Conservation (phyloP, 352 stramenopile species). For the Globisporangium nodosum region DNA sequence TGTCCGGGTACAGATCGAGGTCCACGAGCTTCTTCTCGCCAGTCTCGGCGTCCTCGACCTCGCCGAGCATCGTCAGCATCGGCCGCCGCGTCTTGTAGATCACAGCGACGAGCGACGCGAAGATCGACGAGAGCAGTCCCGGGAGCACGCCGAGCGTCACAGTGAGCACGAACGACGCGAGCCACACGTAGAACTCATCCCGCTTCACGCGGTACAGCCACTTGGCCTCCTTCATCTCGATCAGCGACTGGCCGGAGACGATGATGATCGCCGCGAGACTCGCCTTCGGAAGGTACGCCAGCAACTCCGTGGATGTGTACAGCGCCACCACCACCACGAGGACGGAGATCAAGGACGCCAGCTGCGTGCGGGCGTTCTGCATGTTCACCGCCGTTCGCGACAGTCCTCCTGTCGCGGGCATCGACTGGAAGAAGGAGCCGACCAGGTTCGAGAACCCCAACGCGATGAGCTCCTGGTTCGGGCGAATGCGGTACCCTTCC, state of each 20-base stretch:
- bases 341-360: constrained; percentile 80
- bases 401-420: constrained; percentile 87
- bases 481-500: constrained; percentile 62
- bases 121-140: constrained; percentile 44
- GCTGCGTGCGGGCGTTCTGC: constrained; percentile 74
- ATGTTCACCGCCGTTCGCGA: constrained; percentile 89
- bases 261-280: constrained; percentile 87
- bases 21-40: constrained; percentile 39
- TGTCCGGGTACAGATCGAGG: constrained; percentile 35
- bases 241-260: constrained; percentile 80
- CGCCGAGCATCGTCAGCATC: constrained; percentile 38
- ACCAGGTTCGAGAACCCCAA: constrained; percentile 86
- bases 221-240: constrained; percentile 82
- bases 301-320: constrained; percentile 73
- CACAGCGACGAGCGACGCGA: constrained; percentile 46
- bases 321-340: constrained; percentile 80
- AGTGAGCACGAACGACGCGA: constrained; percentile 51
- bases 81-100: constrained; percentile 56
- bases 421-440: constrained; percentile 77
- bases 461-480: constrained; percentile 82
- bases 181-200: constrained; percentile 60
- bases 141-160: constrained; percentile 40
- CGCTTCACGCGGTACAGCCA: constrained; percentile 70
- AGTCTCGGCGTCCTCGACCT: constrained; percentile 25
- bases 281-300: constrained; percentile 84